Base-by-base conservation (phyloP, 169 alveolate genomes). In the Eimeria necatrix region DNA sequence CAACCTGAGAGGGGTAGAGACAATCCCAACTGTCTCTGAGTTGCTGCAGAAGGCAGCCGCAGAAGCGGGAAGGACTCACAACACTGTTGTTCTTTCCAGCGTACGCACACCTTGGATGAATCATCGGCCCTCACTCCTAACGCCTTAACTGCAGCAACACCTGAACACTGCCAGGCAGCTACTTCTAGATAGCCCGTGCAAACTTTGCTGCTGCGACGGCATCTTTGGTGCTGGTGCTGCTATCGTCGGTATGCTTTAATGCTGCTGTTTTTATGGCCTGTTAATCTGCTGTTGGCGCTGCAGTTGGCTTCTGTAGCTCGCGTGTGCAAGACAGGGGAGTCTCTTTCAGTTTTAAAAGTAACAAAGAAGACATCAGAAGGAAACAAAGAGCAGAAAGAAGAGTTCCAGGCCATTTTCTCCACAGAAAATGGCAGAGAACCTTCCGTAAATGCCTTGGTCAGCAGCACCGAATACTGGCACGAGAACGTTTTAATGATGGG, bases 21-120 rank as follows among this genome's bases (percentile, higher is more conserved):
- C 87, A 7, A 49, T 76, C 61, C 87, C 87, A 12, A 76, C 46
- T 14, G 87, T 76, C 61, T 76, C 87, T 14, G 87, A 76, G 87
- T 49, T 76, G 64, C 26, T 76, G 64, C 87, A 49, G 64, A 32
- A 20, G 61, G 87, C 87, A 48, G 87, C 87, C 14, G 68, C 68
- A 56, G 87, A 32, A 49, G 59, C 64, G 10, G 61, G 53, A 26
- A 49, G 64, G 3, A 76, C 87, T 24, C 87, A 46, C 64, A 76
- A 76, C 61, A 76, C 87, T 49, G 87, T 76, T 24, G 59, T 49
- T 26, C 87, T 76, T 76, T 22, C 87, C 26, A 18, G 61, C 46
- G 87, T 76, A 76, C 68, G 87, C 46, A 76, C 68, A 76, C 52
- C 83, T 32, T 14, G 0, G 46, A 7, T 26, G 16, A 12, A n/a